phyloP scores from a whole-genome alignment of 768 basidiomycete genomes.

The Amanita rimosa region DNA sequence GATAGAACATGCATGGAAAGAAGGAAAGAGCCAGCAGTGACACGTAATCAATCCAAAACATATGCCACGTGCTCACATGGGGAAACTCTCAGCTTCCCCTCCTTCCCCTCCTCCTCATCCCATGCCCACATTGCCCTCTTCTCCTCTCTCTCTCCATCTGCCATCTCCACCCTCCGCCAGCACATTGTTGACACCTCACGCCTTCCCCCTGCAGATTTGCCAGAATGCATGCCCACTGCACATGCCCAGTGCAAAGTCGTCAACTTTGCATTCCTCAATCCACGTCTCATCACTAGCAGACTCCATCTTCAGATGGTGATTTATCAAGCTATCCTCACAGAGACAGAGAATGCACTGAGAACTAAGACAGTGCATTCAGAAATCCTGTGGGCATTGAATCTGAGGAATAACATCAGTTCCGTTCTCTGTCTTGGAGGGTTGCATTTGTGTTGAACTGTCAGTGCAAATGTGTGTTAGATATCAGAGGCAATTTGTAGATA shows the following conservation, averaged over 20 bases:
- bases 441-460: background rate
- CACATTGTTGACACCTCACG: background rate
- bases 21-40: background rate
- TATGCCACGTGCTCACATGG: background rate
- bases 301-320: constrained; percentile 79
- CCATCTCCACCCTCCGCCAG: background rate
- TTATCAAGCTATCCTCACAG: constrained; percentile 68
- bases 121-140: constrained; percentile 4
- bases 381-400: constrained; percentile 78
- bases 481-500: constrained; percentile 80
- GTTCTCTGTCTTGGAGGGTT: background rate
- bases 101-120: background rate
- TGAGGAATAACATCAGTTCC: constrained; percentile 64
- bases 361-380: constrained; percentile 91
- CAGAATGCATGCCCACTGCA: constrained; percentile 22
- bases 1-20: background rate
- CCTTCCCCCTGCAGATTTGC: background rate
- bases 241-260: constrained; percentile 63
- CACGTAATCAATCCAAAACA: too few relatives aligned
- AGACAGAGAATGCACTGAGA: constrained; percentile 43
- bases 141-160: background rate
- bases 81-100: background rate
- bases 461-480: constrained; percentile 43
- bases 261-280: constrained; percentile 89
- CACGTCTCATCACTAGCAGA: constrained; percentile 66